Evolutionary conservation across 2,329 filamentous ascomycete genomes (phyloP).

Genomic region (Diaporthe destruens): DNA sequence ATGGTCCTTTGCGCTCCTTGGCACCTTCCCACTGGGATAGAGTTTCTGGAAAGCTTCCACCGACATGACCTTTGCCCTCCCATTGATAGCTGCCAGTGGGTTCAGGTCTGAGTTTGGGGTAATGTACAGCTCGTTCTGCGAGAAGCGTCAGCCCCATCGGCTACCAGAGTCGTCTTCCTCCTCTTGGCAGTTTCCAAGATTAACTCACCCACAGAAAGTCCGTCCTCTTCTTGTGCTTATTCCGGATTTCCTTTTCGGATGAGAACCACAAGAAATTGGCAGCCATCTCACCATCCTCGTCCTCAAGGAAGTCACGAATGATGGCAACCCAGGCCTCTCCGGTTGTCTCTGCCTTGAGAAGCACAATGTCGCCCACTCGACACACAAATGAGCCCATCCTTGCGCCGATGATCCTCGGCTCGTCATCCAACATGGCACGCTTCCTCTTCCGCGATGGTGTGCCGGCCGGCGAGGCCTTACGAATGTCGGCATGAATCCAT

Average conservation of each 20-base stretch:
- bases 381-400: constrained; percentile 86
- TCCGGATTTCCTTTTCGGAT: constrained; percentile 88
- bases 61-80: constrained; percentile 86
- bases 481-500: constrained; percentile 74
- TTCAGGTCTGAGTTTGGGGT: constrained; percentile 90
- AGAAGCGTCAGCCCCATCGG: background rate
- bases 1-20: constrained; percentile 78
- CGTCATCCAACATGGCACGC: constrained; percentile 46
- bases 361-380: constrained; percentile 82
- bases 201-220: constrained; percentile 77
- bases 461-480: constrained; percentile 37
- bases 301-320: constrained; percentile 83
- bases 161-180: background rate
- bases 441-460: constrained; percentile 52
- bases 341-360: constrained; percentile 87
- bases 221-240: constrained; percentile 82
- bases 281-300: constrained; percentile 80
- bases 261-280: constrained; percentile 98
- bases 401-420: constrained; percentile 79
- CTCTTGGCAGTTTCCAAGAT: background rate
- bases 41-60: constrained; percentile 72
- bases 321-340: constrained; percentile 95
- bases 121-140: constrained; percentile 89
- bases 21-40: constrained; percentile 82
- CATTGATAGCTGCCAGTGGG: constrained; percentile 88